Conservation (phyloP, 768 basidiomycete species). For the Auriscalpium vulgare region DNA sequence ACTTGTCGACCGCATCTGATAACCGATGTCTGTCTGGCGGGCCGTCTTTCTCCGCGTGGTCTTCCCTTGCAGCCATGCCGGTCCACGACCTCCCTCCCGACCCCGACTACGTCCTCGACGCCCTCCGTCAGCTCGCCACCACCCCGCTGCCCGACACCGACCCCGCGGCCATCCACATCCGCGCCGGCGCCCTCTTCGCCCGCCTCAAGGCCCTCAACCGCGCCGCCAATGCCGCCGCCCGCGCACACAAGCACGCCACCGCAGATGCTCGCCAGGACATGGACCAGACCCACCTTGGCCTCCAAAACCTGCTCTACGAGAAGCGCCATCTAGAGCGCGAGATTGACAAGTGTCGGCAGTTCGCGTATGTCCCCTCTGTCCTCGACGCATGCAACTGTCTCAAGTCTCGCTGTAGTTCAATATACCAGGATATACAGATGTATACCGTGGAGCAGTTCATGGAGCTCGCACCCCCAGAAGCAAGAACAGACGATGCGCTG, state of each 20-base stretch:
- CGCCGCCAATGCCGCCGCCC: slow-evolving; percentile 61
- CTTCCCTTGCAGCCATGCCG: slow-evolving; percentile 3
- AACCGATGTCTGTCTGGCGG: neutral
- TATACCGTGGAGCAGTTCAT: slow-evolving; percentile 64
- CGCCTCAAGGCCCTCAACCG: slow-evolving; percentile 77
- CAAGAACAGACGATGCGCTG: slow-evolving; percentile 51
- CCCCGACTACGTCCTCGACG: slow-evolving; percentile 48
- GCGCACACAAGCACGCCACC: slow-evolving; percentile 64
- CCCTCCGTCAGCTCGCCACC: slow-evolving; percentile 56
- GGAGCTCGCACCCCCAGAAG: slow-evolving; percentile 59
- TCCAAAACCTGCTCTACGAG: slow-evolving; percentile 85
- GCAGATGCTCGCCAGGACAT: slow-evolving; percentile 75
- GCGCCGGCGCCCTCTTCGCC: slow-evolving; percentile 69
- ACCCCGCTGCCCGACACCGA: slow-evolving; percentile 36
- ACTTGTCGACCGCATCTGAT: neutral
- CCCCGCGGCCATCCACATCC: slow-evolving; percentile 45
- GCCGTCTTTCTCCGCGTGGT: neutral
- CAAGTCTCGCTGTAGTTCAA: slow-evolving; percentile 43
- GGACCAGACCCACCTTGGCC: slow-evolving; percentile 81
- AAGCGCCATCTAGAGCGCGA: slow-evolving; percentile 85
- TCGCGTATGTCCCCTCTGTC: slow-evolving; percentile 51
- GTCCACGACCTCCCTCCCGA: slow-evolving; percentile 24
- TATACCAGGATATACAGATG: slow-evolving; percentile 81
- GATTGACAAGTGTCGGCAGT: slow-evolving; percentile 89
- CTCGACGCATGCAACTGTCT: slow-evolving; percentile 1